Evolutionary conservation across 129 eudicot species (phyloP).

Genomic region (Kitagawia praeruptora): DNA sequence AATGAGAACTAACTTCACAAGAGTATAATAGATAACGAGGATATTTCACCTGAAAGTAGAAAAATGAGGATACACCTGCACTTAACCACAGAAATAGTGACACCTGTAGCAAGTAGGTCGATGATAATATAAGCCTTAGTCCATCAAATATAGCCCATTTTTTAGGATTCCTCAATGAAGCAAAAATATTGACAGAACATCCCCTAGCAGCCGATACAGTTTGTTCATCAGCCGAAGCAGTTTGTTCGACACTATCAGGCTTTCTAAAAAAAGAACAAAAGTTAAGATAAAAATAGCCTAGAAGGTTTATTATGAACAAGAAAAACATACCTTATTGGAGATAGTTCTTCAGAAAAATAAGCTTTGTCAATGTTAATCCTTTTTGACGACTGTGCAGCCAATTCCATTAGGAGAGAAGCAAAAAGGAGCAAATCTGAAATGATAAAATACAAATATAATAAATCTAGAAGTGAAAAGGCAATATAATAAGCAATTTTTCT

Average conservation of each 20-base stretch:
- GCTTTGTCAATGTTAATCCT: slow-evolving; percentile 49
- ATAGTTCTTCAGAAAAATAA: slow-evolving; percentile 43
- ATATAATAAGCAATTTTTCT: not conserved
- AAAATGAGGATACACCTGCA: slow-evolving; percentile 79
- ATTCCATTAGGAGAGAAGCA: slow-evolving; percentile 82
- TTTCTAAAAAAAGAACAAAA: slow-evolving; percentile 29
- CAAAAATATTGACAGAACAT: slow-evolving; percentile 32
- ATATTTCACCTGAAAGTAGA: slow-evolving; percentile 70
- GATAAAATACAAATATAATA: not conserved
- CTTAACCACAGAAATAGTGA: slow-evolving; percentile 77
- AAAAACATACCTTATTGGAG: slow-evolving; percentile 35
- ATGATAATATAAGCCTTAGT: slow-evolving; percentile 61
- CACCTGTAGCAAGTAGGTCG: slow-evolving; percentile 63
- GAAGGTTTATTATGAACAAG: not conserved
- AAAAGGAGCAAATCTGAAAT: slow-evolving; percentile 66
- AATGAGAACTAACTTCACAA: not conserved
- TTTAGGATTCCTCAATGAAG: slow-evolving; percentile 44
- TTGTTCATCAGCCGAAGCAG: slow-evolving; percentile 24
- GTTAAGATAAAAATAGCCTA: not conserved
- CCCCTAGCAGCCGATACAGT: slow-evolving; percentile 28
- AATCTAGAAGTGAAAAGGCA: not conserved
- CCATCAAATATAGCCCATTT: slow-evolving; percentile 81
- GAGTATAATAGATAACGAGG: not conserved
- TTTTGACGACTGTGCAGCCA: slow-evolving; percentile 82
- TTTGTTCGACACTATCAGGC: slow-evolving; percentile 36